Evolutionary conservation across 2,329 filamentous ascomycete species (phyloP).

Genomic region (Leptographium lundbergii): DNA sequence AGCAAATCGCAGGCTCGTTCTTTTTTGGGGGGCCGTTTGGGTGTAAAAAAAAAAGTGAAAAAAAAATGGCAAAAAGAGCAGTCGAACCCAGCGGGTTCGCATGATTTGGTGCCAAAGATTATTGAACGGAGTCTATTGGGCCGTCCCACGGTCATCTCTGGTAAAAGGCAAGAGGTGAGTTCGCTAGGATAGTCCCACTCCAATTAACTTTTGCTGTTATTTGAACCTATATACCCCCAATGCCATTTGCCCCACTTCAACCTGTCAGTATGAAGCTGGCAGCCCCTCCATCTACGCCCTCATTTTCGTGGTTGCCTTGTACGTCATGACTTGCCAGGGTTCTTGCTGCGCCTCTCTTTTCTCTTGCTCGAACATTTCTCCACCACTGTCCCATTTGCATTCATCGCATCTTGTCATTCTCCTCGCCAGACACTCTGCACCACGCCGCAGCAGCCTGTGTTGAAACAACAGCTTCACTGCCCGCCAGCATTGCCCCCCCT

Average conservation of each 20-base stretch:
- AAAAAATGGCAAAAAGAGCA: constrained; percentile 6
- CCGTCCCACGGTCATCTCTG: constrained; percentile 16
- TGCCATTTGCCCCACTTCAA: neutral
- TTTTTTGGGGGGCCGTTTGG: too few relatives aligned
- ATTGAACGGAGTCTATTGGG: constrained; percentile 13
- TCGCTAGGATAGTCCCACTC: constrained; percentile 16
- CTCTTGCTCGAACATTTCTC: neutral
- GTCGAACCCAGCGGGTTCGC: constrained; percentile 11
- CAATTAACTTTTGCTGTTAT: constrained; percentile 8
- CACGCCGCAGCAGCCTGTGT: neutral
- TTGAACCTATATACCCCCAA: constrained; percentile 7
- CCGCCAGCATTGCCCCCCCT: neutral
- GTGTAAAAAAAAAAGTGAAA: neutral
- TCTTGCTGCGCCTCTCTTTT: neutral
- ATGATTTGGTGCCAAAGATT: constrained; percentile 14
- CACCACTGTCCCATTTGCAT: neutral
- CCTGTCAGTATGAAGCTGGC: neutral
- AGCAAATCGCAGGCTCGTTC: too few relatives aligned
- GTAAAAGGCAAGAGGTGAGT: constrained; percentile 17
- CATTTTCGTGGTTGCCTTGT: neutral
- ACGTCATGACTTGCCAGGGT: neutral
- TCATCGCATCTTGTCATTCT: neutral
- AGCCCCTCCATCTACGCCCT: neutral
- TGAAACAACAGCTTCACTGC: too few relatives aligned
- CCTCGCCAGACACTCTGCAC: neutral